Percentiles rank a stretch among this genome's conserved stretches.
Evolutionary conservation across 202 grass and related monocot species (phyloP).

Genomic region (Cymbopogon flexuosus): DNA sequence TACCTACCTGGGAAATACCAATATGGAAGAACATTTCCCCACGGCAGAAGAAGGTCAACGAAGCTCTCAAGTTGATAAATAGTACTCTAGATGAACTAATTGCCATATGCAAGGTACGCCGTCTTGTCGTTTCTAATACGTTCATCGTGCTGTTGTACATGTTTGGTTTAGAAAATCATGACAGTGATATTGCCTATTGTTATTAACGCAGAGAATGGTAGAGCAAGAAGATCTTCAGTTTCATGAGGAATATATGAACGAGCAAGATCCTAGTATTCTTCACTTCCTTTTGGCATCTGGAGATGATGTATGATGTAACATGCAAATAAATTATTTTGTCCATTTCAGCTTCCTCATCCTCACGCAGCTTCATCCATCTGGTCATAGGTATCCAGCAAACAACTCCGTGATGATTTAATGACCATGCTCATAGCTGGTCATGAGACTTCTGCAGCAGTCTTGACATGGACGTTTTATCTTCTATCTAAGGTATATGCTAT

Average conservation of each 20-base stretch:
- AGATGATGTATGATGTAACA: slow-evolving; percentile 64
- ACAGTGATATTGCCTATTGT: not conserved
- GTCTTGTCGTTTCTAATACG: not conserved
- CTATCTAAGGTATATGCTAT: slow-evolving; percentile 63
- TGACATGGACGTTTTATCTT: slow-evolving; percentile 99
- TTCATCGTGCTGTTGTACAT: not conserved
- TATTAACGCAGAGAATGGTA: slow-evolving; percentile 70
- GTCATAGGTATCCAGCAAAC: slow-evolving; percentile 87
- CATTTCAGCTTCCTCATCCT: slow-evolving; percentile 9
- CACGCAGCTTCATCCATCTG: slow-evolving; percentile 33
- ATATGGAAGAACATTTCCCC: slow-evolving; percentile 99
- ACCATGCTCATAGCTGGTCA: slow-evolving; percentile 95
- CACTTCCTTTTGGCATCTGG: slow-evolving; percentile 94
- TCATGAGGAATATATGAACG: slow-evolving; percentile 95
- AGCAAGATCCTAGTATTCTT: slow-evolving; percentile 97
- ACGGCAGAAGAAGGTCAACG: slow-evolving; percentile 79
- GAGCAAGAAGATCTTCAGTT: slow-evolving; percentile 95
- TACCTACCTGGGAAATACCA: slow-evolving; percentile 98
- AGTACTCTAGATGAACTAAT: slow-evolving; percentile 75
- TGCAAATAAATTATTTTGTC: not conserved
- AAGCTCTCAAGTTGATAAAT: slow-evolving; percentile 84
- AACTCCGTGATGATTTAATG: slow-evolving; percentile 94
- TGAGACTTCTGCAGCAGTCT: slow-evolving; percentile 95
- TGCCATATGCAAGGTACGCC: slow-evolving; percentile 71
- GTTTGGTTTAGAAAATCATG: not conserved